Conservation (phyloP, 2,329 filamentous ascomycete genomes). For the Penicillium sp. region DNA sequence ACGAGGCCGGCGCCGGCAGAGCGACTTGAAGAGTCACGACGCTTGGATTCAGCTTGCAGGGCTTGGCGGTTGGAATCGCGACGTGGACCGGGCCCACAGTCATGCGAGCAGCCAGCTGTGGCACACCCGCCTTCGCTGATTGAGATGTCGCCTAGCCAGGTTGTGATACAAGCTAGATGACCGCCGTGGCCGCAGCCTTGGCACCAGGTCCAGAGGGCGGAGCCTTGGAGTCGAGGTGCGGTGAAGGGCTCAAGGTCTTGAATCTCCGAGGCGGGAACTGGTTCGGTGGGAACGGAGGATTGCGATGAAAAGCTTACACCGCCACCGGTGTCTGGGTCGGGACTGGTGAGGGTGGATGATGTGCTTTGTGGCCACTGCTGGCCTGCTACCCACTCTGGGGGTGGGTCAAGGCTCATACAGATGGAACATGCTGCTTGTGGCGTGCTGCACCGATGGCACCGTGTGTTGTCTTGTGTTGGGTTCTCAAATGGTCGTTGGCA, state of each 20-base stretch:
- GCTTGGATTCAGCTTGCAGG: conserved; percentile 34
- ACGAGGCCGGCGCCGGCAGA: conserved; percentile 38
- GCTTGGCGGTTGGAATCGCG: conserved; percentile 42
- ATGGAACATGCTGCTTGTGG: conserved; percentile 44
- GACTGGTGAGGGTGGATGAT: conserved; percentile 11
- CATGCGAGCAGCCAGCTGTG: conserved; percentile 60
- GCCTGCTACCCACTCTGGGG: conserved; percentile 40
- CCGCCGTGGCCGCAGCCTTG: conserved; percentile 62
- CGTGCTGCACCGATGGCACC: conserved; percentile 53
- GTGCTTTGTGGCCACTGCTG: conserved; percentile 15
- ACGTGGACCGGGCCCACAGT: conserved; percentile 56
- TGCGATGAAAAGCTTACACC: conserved; percentile 47
- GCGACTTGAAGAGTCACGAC: conserved; percentile 34
- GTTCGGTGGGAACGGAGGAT: conserved; percentile 43
- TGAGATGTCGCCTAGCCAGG: conserved; percentile 55
- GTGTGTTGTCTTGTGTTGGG: conserved; percentile 48
- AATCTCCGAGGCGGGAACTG: conserved; percentile 26
- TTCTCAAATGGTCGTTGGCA: conserved; percentile 60
- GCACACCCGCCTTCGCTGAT: conserved; percentile 58
- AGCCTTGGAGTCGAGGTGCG: conserved; percentile 32
- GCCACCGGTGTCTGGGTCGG: conserved; percentile 20
- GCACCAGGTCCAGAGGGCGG: conserved; percentile 57
- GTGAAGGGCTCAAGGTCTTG: conserved; percentile 29
- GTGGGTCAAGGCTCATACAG: conserved; percentile 44
- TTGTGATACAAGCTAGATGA: conserved; percentile 58